Percentiles rank a stretch among this genome's conserved stretches.
Evolutionary conservation across 2,329 filamentous ascomycete genomes (phyloP).

Genomic region (Talaromyces funiculosus): DNA sequence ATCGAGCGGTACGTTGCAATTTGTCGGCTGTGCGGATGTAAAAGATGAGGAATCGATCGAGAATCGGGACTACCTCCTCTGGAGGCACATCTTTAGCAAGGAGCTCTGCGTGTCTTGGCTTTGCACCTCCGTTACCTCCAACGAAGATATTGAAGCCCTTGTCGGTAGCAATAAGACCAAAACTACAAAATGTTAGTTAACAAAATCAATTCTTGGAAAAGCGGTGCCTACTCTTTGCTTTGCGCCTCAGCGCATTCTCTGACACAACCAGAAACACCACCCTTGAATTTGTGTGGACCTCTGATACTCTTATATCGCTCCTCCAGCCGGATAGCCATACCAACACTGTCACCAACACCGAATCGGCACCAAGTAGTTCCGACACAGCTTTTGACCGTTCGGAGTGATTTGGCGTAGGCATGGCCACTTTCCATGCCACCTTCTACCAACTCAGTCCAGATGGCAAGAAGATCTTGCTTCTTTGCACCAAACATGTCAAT

Average conservation of each 20-base stretch:
- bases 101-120: slow-evolving; percentile 73
- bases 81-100: slow-evolving; percentile 81
- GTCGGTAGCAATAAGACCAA: slow-evolving; percentile 84
- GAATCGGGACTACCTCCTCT: slow-evolving; percentile 72
- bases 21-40: slow-evolving; percentile 91
- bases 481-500: slow-evolving; percentile 90
- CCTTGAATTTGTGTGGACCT: slow-evolving; percentile 86
- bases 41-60: slow-evolving; percentile 87
- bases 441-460: slow-evolving; percentile 74
- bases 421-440: slow-evolving; percentile 88
- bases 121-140: slow-evolving; percentile 81
- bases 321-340: slow-evolving; percentile 81
- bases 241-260: slow-evolving; percentile 88
- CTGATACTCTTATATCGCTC: slow-evolving; percentile 89
- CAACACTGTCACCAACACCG: slow-evolving; percentile 83
- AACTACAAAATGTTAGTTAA: slow-evolving; percentile 43
- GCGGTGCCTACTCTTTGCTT: slow-evolving; percentile 67
- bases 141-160: slow-evolving; percentile 94
- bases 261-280: slow-evolving; percentile 85
- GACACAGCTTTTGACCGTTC: slow-evolving; percentile 88
- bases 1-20: slow-evolving; percentile 80
- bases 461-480: slow-evolving; percentile 76
- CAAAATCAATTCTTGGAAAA: not conserved
- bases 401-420: slow-evolving; percentile 81
- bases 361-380: slow-evolving; percentile 88